Base-by-base conservation (phyloP, 495 filamentous ascomycete species). In the Beverwykella pulmonaria region DNA sequence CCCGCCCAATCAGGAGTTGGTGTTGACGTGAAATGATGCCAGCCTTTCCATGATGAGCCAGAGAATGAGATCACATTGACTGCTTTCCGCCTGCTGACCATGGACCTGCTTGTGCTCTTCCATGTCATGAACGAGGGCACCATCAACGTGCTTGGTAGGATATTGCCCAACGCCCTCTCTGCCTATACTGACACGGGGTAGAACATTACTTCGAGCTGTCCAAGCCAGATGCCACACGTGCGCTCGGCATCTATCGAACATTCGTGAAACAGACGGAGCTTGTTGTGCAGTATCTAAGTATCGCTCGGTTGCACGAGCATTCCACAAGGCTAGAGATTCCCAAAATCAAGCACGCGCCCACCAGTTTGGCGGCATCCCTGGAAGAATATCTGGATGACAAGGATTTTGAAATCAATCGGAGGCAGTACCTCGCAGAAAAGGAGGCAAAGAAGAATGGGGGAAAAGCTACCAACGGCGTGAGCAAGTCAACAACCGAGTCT, bases 121-220 rank as follows among this genome's bases (percentile, higher is more conserved):
- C 91, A 94, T 67, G 91, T 96, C 36, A 88, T 97, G 82, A 99
- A 99, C 69, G 93, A 98, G 78, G 94, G 90, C 23, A 93, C 95
- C 69, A 98, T 99, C 79, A 99, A 96, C 77, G 91, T 99, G 63
- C 83, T 99, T 57, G 92, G 94, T 94, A 83, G 69, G 84, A 61
- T 9, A 29, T 41, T 49, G 27, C 6, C 50, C 6, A n/a, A 17
- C 17, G 8, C 8, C 6, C 15, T 29, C n/a, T 12, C 0, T 27
- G 19, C 14, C 39, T 6, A n/a, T 26, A 32, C 61, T 71, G 55
- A 79, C 57, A 61, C 76, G 48, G 17, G 20, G 48, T 59, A 97
- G 93, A 96, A 68, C 93, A 95, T 74, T 99, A 96, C 75, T 98
- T 99, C 69, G 94, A 99, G 78, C 93, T 99, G 91, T 97, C 95